These are phyloP conservation scores for Brasenia schreberi DNA, from an alignment of 164 flowering plant genomes.

Conservation along the genomic window DNA sequence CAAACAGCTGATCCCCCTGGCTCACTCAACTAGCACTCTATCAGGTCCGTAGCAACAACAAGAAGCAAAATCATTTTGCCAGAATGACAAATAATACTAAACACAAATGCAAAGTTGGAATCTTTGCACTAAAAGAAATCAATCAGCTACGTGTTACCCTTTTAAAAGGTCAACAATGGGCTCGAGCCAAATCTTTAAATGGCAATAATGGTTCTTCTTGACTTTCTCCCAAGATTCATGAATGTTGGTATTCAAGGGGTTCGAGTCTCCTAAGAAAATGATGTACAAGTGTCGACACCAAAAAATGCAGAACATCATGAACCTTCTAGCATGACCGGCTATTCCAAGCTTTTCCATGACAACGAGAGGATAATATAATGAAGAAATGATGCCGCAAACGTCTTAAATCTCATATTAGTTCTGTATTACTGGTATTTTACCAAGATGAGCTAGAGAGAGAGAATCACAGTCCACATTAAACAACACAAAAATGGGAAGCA, in stretches of 20 bases:
- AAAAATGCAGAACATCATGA: no score
- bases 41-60: constrained; percentile 29
- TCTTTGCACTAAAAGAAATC: not conserved
- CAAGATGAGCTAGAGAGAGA: not conserved
- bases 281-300: no score
- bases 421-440: not conserved
- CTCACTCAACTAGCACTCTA: constrained; percentile 77
- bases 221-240: no score
- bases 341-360: no score
- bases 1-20: constrained; percentile 84
- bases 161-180: not conserved
- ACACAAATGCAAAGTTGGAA: not conserved
- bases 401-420: not conserved
- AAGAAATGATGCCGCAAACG: no score
- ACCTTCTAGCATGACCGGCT: no score
- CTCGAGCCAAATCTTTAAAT: not conserved
- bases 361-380: no score
- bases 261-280: not conserved
- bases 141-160: not conserved
- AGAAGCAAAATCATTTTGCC: not conserved
- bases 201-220: no score
- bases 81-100: not conserved
- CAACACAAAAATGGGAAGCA: not conserved
- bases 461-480: not conserved
- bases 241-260: not conserved